A percentile compares a stretch with the other conserved stretches of the same genome.
Conservation (phyloP, 1,139 yeast genomes). For the Hansenula anomala region DNA sequence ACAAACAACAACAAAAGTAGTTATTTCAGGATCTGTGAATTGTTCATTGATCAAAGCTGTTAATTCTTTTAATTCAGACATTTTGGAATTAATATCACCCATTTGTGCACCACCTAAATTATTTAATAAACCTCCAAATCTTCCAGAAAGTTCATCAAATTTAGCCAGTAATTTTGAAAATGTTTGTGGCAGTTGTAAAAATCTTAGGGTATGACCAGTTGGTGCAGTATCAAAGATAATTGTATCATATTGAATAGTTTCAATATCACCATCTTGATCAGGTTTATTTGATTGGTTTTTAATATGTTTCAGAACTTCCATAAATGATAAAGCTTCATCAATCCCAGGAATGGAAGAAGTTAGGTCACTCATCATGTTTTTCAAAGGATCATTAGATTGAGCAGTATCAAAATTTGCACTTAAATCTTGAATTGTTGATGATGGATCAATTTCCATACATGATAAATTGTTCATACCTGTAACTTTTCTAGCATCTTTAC, state of each 20-base stretch:
- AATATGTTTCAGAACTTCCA: slow-evolving; percentile 96
- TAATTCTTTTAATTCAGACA: slow-evolving; percentile 76
- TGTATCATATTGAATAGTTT: slow-evolving; percentile 61
- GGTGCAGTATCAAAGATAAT: slow-evolving; percentile 98
- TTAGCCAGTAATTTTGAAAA: slow-evolving; percentile 82
- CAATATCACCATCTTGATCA: slow-evolving; percentile 39
- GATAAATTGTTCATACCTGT: slow-evolving; percentile 84
- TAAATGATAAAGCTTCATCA: slow-evolving; percentile 94
- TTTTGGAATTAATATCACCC: slow-evolving; percentile 75
- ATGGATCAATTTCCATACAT: slow-evolving; percentile 98
- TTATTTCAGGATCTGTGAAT: slow-evolving; percentile 91
- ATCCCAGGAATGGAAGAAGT: slow-evolving; percentile 97
- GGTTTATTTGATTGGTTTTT: slow-evolving; percentile 57
- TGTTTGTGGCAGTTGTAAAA: slow-evolving; percentile 89
- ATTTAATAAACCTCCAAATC: slow-evolving; percentile 87
- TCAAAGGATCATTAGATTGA: slow-evolving; percentile 55
- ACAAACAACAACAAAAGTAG: slow-evolving; percentile 96
- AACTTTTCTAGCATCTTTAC: slow-evolving; percentile 91
- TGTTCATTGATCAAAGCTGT: slow-evolving; percentile 90
- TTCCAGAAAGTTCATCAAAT: slow-evolving; percentile 79
- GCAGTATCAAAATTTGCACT: slow-evolving; percentile 48
- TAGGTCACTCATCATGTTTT: slow-evolving; percentile 79
- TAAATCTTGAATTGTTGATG: slow-evolving; percentile 88
- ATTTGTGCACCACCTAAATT: slow-evolving; percentile 63
- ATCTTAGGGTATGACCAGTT: slow-evolving; percentile 94